Percentiles rank a stretch among this genome's conserved stretches.
These are phyloP conservation scores for Thielaviopsis punctulata DNA, from an alignment of 2,329 filamentous ascomycete species.

Conservation along the genomic window DNA sequence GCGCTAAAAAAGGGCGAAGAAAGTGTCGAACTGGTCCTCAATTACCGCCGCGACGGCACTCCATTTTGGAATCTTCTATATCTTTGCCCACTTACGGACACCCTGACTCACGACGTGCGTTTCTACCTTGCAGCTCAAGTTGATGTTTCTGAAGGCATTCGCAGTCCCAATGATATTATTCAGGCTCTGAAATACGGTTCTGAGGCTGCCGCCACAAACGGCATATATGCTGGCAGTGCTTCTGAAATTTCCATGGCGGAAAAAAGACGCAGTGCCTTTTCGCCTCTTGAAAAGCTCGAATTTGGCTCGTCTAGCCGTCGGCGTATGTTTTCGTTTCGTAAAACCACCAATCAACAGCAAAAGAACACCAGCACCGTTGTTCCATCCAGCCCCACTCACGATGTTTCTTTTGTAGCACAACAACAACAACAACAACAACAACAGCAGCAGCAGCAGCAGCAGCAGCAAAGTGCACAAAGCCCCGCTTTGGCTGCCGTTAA, in stretches of 20 bases:
- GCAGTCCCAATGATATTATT: conserved; percentile 32
- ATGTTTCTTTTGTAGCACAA: neutral
- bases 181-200: conserved; percentile 26
- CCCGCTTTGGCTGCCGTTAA: neutral
- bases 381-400: neutral
- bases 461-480: too few species aligned
- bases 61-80: conserved; percentile 42
- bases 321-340: neutral
- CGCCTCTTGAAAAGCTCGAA: neutral
- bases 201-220: neutral
- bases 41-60: conserved; percentile 31
- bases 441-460: too few species aligned
- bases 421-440: conserved; percentile 17
- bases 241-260: neutral
- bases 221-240: neutral
- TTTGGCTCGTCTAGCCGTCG: neutral
- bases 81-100: conserved; percentile 32
- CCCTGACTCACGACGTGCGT: conserved; percentile 24
- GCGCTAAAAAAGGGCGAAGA: conserved; percentile 26
- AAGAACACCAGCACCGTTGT: too few species aligned
- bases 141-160: conserved; percentile 37
- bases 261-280: neutral
- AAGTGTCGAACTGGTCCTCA: conserved; percentile 32
- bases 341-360: neutral
- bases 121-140: conserved; percentile 41